Percentiles rank a stretch among this genome's conserved stretches.
phyloP scores from a whole-genome alignment of 495 filamentous ascomycete species.

The Clavariopsis aquatica region DNA sequence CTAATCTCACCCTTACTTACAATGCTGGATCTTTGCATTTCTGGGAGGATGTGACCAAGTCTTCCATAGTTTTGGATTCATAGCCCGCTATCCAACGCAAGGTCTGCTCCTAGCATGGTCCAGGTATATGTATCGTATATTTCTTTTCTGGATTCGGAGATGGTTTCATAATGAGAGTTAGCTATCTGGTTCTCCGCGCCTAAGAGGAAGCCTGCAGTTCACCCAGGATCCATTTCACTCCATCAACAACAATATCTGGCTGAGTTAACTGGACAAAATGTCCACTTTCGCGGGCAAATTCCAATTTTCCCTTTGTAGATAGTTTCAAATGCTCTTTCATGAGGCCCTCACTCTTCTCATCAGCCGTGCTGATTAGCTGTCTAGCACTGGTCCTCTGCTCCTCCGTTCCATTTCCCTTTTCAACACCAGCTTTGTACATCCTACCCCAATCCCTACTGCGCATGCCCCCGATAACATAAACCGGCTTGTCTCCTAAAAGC shows the following conservation, averaged over 20 bases:
- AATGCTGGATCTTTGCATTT: no score
- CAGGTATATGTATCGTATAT: no score
- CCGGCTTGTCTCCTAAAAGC: slow-evolving; percentile 31
- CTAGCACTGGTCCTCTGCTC: slow-evolving; percentile 43
- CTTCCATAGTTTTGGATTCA: no score
- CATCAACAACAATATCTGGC: slow-evolving; percentile 37
- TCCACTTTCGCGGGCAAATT: slow-evolving; percentile 43
- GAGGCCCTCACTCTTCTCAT: slow-evolving; percentile 43
- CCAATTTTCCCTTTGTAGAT: slow-evolving; percentile 43
- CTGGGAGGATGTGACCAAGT: no score
- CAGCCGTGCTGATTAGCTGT: slow-evolving; percentile 42
- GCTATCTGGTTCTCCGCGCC: slow-evolving; percentile 11
- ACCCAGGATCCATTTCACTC: slow-evolving; percentile 40
- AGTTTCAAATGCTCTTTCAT: slow-evolving; percentile 43
- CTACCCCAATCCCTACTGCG: slow-evolving; percentile 42
- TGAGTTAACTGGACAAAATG: slow-evolving; percentile 45
- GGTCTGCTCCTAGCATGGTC: no score
- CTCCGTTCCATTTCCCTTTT: slow-evolving; percentile 43
- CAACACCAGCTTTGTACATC: slow-evolving; percentile 43
- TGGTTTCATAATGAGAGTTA: no score
- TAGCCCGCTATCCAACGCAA: no score
- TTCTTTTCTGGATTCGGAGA: no score
- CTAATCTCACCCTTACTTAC: no score
- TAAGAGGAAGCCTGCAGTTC: slow-evolving; percentile 31
- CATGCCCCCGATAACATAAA: slow-evolving; percentile 40